Evolutionary conservation across 768 basidiomycete genomes (phyloP), one percentile per base, ranked within the genome.

Genomic region (Cyclocybe aegerita): DNA sequence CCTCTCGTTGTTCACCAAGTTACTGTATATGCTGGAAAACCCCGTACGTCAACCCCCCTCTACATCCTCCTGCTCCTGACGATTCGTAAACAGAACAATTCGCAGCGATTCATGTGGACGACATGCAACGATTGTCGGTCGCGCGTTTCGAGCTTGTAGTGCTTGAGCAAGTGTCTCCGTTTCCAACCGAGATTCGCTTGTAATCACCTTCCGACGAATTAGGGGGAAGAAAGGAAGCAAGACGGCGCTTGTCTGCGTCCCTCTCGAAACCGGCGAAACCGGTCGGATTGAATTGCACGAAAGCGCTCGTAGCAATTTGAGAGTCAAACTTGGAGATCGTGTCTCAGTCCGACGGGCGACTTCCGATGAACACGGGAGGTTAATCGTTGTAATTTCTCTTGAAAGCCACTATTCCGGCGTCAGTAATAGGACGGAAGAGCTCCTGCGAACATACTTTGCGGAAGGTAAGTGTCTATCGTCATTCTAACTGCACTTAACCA

Each of bases 241-340:
- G 61, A 98, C 96, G 5, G 97, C 98, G 39, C 86, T 99, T 54
- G 98, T 98, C 68, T 97, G 94, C 64, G 70, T 99, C 63, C 89
- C 88, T 64, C 90, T 89, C 37, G 97, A 98, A 63, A 92, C 96
- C 54, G 92, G 98, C 54, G 97, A 98, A 61, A 96, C 98, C 71
- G 96, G 97, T 50, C 91, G 92, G 66, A 95, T 99, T 56, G 94
- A 97, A 63, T 75, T 99, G 73, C 98, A 99, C 86, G 98, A 98
- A 72, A 97, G 98, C 33, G 97, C 97, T n/a, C 92, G 97, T 50
- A 96, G 97, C 76, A 98, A 99, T 73, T 73, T 98, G 42, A 90
- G 96, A 49, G 92, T 98, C 60, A 98, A 98, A 76, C 86, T 98
- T 38, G 96, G 91, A 38, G 97, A 99, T 70, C 80, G 98, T 48